phyloP scores from a whole-genome alignment of 352 stramenopile genomes.

The Plasmopara halstedii region DNA sequence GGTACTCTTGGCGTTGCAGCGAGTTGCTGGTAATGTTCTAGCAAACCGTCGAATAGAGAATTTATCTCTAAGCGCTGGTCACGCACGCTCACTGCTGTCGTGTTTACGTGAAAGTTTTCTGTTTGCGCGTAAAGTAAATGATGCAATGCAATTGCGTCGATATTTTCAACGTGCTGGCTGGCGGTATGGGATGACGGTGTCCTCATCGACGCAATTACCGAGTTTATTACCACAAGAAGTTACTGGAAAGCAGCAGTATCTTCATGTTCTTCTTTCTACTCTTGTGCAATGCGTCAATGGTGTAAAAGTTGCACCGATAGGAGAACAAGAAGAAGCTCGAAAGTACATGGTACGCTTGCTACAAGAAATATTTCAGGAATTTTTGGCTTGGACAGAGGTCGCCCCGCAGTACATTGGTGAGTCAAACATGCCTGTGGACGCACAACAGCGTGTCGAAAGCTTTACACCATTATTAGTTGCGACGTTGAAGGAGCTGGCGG shows the following conservation, averaged over 20 bases:
- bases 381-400: conserved; percentile 48
- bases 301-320: conserved; percentile 15
- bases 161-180: conserved; percentile 43
- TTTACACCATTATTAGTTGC: conserved; percentile 51
- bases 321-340: conserved; percentile 52
- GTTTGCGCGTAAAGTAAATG: conserved; percentile 71
- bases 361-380: conserved; percentile 53
- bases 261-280: conserved; percentile 49
- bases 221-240: conserved; percentile 73
- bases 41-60: conserved; percentile 30
- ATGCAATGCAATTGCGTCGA: conserved; percentile 42
- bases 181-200: conserved; percentile 36
- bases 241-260: conserved; percentile 64
- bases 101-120: conserved; percentile 64
- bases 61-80: conserved; percentile 51
- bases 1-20: conserved; percentile 58
- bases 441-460: conserved; percentile 41
- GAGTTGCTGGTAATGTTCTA: conserved; percentile 60
- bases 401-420: conserved; percentile 12
- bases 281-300: conserved; percentile 27
- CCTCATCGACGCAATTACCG: conserved; percentile 35
- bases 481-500: conserved; percentile 36
- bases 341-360: conserved; percentile 61
- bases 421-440: conserved; percentile 29
- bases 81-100: conserved; percentile 36